A percentile compares a stretch with the other conserved stretches of the same genome.
phyloP scores from a whole-genome alignment of 208 protist genomes.

The Trichomonas gallinae region DNA sequence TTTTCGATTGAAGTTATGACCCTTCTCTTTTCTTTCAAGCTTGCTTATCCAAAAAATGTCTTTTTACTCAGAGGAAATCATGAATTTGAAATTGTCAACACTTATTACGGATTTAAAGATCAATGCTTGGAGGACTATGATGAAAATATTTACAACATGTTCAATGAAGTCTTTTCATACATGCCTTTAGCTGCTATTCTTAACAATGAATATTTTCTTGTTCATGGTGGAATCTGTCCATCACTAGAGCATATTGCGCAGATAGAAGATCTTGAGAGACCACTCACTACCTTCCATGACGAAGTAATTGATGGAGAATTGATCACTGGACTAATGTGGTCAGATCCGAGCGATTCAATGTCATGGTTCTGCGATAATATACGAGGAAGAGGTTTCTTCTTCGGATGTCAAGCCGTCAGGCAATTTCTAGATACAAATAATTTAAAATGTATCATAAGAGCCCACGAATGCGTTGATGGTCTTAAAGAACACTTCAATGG shows the following conservation, averaged over 20 bases:
- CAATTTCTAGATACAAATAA: not conserved
- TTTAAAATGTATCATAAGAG: not conserved
- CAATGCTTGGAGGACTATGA: not conserved
- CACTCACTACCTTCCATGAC: not conserved
- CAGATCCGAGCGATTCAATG: not conserved
- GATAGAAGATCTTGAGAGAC: not conserved
- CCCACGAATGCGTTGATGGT: not conserved
- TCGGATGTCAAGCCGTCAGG: not conserved
- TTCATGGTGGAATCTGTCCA: not conserved
- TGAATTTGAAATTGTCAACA: not conserved
- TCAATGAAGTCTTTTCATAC: not conserved
- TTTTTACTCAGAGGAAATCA: not conserved
- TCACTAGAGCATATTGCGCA: not conserved
- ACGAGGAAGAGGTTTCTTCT: not conserved
- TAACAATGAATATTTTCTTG: not conserved
- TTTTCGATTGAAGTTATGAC: not conserved
- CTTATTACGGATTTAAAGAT: not conserved
- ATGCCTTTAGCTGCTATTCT: not conserved
- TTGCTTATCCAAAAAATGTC: not conserved
- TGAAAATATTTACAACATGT: not conserved
- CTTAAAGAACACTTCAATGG: not conserved
- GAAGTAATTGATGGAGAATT: not conserved
- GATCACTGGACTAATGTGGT: not conserved
- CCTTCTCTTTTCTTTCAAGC: not conserved
- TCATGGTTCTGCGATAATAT: not conserved